These are phyloP conservation scores for Nymphaea colorata DNA, from an alignment of 164 flowering plant genomes.

Conservation along the genomic window DNA sequence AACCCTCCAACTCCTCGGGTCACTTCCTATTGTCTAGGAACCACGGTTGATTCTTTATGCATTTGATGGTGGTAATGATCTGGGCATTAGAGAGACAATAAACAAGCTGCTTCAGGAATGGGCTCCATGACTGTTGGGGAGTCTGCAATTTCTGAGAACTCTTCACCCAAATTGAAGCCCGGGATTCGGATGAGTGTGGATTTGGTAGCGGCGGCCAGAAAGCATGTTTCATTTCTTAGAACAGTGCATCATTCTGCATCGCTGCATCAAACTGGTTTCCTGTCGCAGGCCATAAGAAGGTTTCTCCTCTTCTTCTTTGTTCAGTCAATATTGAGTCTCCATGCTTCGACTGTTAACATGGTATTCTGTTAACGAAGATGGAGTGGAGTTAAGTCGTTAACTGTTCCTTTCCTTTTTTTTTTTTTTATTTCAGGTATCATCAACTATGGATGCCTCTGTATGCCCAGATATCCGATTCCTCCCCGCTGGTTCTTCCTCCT, in stretches of 20 bases:
- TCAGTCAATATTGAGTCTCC: neutral
- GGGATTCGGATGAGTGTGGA: slow-evolving; percentile 32
- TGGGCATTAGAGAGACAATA: too few species aligned
- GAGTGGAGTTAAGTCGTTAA: neutral
- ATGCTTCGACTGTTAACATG: neutral
- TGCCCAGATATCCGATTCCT: slow-evolving; percentile 33
- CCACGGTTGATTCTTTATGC: too few species aligned
- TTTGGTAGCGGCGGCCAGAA: slow-evolving; percentile 68
- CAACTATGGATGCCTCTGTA: slow-evolving; percentile 90
- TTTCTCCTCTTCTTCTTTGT: slow-evolving; percentile 1
- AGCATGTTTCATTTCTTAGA: slow-evolving; percentile 41
- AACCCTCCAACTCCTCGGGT: too few species aligned
- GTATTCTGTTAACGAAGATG: neutral
- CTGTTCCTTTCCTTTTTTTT: neutral
- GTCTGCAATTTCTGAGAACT: neutral
- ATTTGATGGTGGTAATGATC: too few species aligned
- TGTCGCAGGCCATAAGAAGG: slow-evolving; percentile 66
- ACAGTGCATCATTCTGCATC: slow-evolving; percentile 44
- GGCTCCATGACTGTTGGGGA: neutral
- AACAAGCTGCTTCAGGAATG: neutral
- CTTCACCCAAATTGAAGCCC: neutral
- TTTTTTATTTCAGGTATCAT: slow-evolving; percentile 42
- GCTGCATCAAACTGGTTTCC: slow-evolving; percentile 38
- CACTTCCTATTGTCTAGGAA: too few species aligned
- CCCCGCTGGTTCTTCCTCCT: slow-evolving; percentile 72